Base-by-base conservation (phyloP, 208 protist genomes). In the Novymonas esmeraldas region DNA sequence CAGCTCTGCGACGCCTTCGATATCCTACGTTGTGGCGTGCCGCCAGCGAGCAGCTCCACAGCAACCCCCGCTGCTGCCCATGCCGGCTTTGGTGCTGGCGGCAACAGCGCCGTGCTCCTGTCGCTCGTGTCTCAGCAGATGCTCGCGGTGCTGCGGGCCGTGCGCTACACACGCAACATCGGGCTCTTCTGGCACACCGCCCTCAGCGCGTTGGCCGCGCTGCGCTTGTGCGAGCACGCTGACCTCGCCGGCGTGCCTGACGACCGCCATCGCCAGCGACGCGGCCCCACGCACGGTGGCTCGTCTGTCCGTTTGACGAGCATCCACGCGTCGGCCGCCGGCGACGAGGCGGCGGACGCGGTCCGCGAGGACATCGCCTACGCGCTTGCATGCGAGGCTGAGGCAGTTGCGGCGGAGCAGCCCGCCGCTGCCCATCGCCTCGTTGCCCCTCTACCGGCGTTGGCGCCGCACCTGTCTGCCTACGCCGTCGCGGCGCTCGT, bases 391-490 rank as follows among this genome's bases (percentile, higher is more conserved):
- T 54, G 31, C 18, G 50, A 58, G 13, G 58, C 60, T 0, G 70
- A 66, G 22, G 39, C 34, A 4, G 51, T 70, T 6, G 20, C 78
- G 3, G 59, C 61, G 18, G 54, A 60, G 2, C 44, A 45, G 31
- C 24, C 41, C 9, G 38, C 10, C 7, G 36, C 31, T 6, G 62
- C 63, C 20, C 44, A 20, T 20, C 60, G 57, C 3, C 42, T 67
- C 33, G 45, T 84, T 41, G 60, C 45, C 2, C 73, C 86, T 1
- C 60, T 92, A 39, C 62, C 82, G 22, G 36, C 22, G 16, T 61
- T 89, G 1, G 82, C 81, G 18, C 80, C 82, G 44, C 74, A 81
- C 64, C 51, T 87, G 13, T 87, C 81, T 20, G 50, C 86, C 38
- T 87, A 83, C 62, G 76, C 70, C 0, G 77, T 82, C 5, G 64